phyloP scores from a whole-genome alignment of 495 filamentous ascomycete species.

The Trypethelium eluteriae region DNA sequence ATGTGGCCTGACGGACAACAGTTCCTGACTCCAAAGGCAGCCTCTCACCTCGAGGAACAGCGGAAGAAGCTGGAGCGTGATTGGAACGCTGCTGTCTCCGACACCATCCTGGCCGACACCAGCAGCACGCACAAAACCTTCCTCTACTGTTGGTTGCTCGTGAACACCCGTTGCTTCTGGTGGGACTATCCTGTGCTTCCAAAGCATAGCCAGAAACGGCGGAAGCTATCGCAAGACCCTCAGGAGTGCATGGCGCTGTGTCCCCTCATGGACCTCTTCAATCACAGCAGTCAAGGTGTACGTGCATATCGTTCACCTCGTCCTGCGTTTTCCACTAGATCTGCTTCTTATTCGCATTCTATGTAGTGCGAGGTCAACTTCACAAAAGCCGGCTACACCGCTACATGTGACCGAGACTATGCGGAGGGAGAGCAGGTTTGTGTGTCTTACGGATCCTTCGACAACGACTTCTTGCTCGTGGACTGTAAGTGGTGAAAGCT shows the following conservation, averaged over 20 bases:
- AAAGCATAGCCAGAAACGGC: slow-evolving; percentile 40
- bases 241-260: slow-evolving; percentile 65
- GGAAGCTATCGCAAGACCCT: slow-evolving; percentile 40
- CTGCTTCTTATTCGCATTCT: not conserved
- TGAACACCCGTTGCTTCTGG: slow-evolving; percentile 77
- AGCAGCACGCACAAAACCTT: slow-evolving; percentile 36
- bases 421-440: slow-evolving; percentile 62
- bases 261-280: slow-evolving; percentile 82
- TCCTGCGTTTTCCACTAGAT: not conserved
- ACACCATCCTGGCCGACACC: slow-evolving; percentile 14
- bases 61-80: slow-evolving; percentile 54
- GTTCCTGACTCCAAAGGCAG: slow-evolving; percentile 39
- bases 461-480: slow-evolving; percentile 67
- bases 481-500: slow-evolving; percentile 49
- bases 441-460: slow-evolving; percentile 70
- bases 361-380: slow-evolving; percentile 56
- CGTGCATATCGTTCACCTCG: slow-evolving; percentile 20
- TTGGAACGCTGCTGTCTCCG: slow-evolving; percentile 36
- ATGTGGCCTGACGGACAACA: slow-evolving; percentile 53
- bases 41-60: slow-evolving; percentile 52
- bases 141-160: slow-evolving; percentile 65
- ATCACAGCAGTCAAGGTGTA: slow-evolving; percentile 55
- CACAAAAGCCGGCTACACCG: slow-evolving; percentile 49
- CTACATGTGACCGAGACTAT: slow-evolving; percentile 50
- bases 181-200: slow-evolving; percentile 38